Evolutionary conservation across 257 asterid species (phyloP), one percentile per base, ranked within the genome.

Genomic region (Phtheirospermum japonicum): DNA sequence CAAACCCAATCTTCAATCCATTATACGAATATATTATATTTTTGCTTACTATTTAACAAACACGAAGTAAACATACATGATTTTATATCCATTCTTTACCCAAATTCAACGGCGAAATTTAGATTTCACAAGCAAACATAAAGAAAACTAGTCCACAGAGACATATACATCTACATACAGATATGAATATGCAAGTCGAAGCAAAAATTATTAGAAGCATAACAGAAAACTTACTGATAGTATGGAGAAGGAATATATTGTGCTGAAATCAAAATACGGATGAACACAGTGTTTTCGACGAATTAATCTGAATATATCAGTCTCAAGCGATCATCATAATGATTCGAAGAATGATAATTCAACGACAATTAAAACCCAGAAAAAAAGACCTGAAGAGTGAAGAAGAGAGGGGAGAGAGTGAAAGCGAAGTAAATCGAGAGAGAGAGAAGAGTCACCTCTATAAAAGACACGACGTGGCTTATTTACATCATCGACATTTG

Each of bases 201-300:
- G 17, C 46, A 62, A 57, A 51, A 56, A 63, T n/a, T 13, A 57
- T 6, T 7, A 13, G 42, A 28, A 55, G 60, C 9, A 30, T 28
- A 0, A 55, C 34, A 50, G 63, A 42, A n/a, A 60, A 71, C 83
- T 74, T 63, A 78, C 79, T 57, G 74, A 49, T 55, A 59, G 70
- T 42, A 20, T 13, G 51, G 30, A 37, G 68, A 40, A 20, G 70
- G 65, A 68, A 61, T n/a, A 31, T 17, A 61, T 23, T 20, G 67
- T 12, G 70, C 59, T 49, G 64, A 32, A 31, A 49, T 8, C 14
- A 54, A 63, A 46, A 37, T 32, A 51, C 48, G 14, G 68, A 32
- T 36, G 7, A 48, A 45, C 0, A 18, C 45, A 30, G 79, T 23
- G 37, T 64, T 70, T 33, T 71, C 75, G 75, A 71, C 68, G 33